phyloP scores from a whole-genome alignment of 495 filamentous ascomycete species.

The Xylaria castorea region DNA sequence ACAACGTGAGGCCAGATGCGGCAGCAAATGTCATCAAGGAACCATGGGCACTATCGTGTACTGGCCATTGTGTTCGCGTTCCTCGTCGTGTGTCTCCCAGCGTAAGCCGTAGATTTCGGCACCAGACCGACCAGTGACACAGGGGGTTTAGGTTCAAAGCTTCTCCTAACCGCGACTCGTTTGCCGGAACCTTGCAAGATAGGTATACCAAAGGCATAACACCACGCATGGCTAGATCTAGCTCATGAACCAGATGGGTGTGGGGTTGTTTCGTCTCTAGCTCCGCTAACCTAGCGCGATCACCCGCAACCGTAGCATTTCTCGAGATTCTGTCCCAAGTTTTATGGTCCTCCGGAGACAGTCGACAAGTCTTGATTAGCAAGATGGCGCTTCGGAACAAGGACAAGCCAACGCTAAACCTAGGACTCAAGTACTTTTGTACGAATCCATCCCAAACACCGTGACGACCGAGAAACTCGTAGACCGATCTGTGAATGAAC shows the following conservation, averaged over 20 bases:
- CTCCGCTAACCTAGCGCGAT: background rate
- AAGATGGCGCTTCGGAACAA: background rate
- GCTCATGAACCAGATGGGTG: background rate
- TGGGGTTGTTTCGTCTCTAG: background rate
- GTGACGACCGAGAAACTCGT: background rate
- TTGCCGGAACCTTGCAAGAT: background rate
- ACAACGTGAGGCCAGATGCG: background rate
- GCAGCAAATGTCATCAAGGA: slow-evolving; percentile 2
- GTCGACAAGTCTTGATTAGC: background rate
- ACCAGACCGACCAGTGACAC: background rate
- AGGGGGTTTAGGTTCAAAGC: background rate
- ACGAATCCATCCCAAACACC: background rate
- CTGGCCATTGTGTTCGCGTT: background rate
- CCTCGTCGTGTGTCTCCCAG: too few relatives aligned
- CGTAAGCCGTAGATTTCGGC: background rate
- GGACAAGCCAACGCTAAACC: background rate
- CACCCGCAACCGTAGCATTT: background rate
- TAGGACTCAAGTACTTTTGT: background rate
- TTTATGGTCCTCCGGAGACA: background rate
- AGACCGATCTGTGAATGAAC: background rate
- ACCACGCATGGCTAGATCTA: background rate
- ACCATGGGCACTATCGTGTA: background rate
- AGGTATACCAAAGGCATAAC: slow-evolving; percentile 2
- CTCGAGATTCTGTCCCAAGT: background rate
- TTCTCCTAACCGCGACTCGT: background rate